phyloP scores from a whole-genome alignment of 2,329 filamentous ascomycete species.

The Colletotrichum trifolii region DNA sequence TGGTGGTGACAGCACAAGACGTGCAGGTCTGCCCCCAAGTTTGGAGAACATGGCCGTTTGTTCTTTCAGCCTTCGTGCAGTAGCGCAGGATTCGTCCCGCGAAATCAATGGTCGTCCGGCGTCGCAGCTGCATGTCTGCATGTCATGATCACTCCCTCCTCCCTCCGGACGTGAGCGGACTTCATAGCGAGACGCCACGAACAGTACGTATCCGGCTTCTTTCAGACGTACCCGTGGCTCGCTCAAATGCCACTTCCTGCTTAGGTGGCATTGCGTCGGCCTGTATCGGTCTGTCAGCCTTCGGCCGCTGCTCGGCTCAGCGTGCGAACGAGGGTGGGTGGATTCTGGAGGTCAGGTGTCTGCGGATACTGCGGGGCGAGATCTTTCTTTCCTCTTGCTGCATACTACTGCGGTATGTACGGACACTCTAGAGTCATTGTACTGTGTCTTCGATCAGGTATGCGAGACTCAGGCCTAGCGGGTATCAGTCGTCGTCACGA shows the following conservation, averaged over 20 bases:
- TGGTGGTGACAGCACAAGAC: background rate
- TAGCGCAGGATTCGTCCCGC: conserved; percentile 15
- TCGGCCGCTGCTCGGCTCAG: conserved; percentile 22
- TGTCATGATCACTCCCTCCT: conserved; percentile 8
- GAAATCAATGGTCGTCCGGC: conserved; percentile 21
- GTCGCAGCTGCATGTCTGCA: conserved; percentile 26
- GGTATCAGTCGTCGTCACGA: no score
- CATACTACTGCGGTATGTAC: no score
- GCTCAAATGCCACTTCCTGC: background rate
- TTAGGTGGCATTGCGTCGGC: conserved; percentile 16
- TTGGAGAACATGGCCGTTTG: conserved; percentile 33
- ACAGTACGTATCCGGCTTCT: conserved; percentile 22
- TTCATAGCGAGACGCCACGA: conserved; percentile 25
- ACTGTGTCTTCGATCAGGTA: no score
- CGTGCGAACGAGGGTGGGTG: conserved; percentile 5
- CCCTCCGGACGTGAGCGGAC: background rate
- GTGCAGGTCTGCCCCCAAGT: conserved; percentile 29
- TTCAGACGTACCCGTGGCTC: background rate
- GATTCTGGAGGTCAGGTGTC: conserved; percentile 20
- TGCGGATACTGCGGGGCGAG: conserved; percentile 26
- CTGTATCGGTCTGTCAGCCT: conserved; percentile 8
- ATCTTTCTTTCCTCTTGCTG: conserved; percentile 1
- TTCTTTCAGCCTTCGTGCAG: conserved; percentile 32
- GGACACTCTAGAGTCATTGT: no score
- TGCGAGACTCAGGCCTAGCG: no score